A percentile compares a stretch with the other conserved stretches of the same genome.
These are phyloP conservation scores for Kickxella alabastrina DNA, from an alignment of 192 early-diverging fungal genomes.

Conservation along the genomic window DNA sequence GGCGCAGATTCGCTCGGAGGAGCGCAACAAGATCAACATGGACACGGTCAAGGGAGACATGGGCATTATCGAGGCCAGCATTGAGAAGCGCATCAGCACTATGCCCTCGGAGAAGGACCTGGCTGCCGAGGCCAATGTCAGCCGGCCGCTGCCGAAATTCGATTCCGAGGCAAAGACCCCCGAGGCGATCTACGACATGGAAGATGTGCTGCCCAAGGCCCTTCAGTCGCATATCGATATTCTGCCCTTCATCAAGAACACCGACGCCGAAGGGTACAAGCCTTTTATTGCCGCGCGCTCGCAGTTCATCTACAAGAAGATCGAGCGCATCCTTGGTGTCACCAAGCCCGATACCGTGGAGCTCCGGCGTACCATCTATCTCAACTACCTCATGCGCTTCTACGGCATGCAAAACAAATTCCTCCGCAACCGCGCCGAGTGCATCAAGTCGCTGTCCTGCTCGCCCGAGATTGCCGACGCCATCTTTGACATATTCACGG, in stretches of 20 bases:
- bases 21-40: slow-evolving; percentile 84
- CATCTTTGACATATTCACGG: slow-evolving; percentile 65
- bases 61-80: slow-evolving; percentile 62
- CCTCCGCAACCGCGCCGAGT: slow-evolving; percentile 50
- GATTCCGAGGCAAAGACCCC: slow-evolving; percentile 62
- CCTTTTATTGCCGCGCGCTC: slow-evolving; percentile 18
- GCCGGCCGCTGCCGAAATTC: slow-evolving; percentile 74
- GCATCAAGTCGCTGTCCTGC: slow-evolving; percentile 48
- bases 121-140: slow-evolving; percentile 51
- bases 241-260: slow-evolving; percentile 51
- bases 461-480: slow-evolving; percentile 51
- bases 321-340: slow-evolving; percentile 23
- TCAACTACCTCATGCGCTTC: slow-evolving; percentile 75
- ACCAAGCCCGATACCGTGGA: slow-evolving; percentile 22
- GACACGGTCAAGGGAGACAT: slow-evolving; percentile 61
- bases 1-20: slow-evolving; percentile 72
- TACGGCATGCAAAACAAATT: slow-evolving; percentile 42
- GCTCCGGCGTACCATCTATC: slow-evolving; percentile 65
- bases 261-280: slow-evolving; percentile 33
- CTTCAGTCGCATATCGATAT: slow-evolving; percentile 65
- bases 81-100: slow-evolving; percentile 60
- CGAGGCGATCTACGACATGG: slow-evolving; percentile 77
- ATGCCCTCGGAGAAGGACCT: slow-evolving; percentile 60
- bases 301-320: slow-evolving; percentile 33
- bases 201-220: slow-evolving; percentile 62